These are phyloP conservation scores for Cadophora gregata DNA, from an alignment of 2,329 filamentous ascomycete genomes.

Conservation along the genomic window DNA sequence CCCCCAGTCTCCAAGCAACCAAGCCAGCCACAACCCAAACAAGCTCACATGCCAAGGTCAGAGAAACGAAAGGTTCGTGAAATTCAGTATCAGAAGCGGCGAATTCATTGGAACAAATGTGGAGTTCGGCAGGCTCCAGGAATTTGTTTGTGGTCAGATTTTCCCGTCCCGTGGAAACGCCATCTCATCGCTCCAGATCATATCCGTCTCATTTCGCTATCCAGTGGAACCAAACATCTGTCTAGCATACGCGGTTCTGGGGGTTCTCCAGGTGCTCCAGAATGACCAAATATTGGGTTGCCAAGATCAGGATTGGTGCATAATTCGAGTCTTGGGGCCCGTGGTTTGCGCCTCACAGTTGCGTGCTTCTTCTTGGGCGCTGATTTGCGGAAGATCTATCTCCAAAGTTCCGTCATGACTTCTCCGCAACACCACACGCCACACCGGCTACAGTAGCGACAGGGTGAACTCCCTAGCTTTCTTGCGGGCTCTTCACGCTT, in stretches of 20 bases:
- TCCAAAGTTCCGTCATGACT: slow-evolving; percentile 17
- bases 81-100: neutral
- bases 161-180: neutral
- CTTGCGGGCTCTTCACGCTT: slow-evolving; percentile 16
- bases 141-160: neutral
- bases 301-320: slow-evolving; percentile 19
- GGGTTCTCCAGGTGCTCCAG: slow-evolving; percentile 16
- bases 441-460: slow-evolving; percentile 2
- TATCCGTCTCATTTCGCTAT: neutral
- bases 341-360: slow-evolving; percentile 7
- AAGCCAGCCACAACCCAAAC: neutral
- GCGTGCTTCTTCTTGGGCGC: neutral
- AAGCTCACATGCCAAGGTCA: slow-evolving; percentile 16
- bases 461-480: neutral
- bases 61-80: neutral
- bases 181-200: neutral
- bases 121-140: neutral
- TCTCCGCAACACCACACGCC: slow-evolving; percentile 1
- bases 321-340: slow-evolving; percentile 14
- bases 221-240: neutral
- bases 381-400: slow-evolving; percentile 25
- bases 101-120: neutral
- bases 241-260: slow-evolving; percentile 1
- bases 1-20: slow-evolving; percentile 1
- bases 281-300: neutral